Conservation (phyloP, 495 filamentous ascomycete species). For the Penicillium soppii region DNA sequence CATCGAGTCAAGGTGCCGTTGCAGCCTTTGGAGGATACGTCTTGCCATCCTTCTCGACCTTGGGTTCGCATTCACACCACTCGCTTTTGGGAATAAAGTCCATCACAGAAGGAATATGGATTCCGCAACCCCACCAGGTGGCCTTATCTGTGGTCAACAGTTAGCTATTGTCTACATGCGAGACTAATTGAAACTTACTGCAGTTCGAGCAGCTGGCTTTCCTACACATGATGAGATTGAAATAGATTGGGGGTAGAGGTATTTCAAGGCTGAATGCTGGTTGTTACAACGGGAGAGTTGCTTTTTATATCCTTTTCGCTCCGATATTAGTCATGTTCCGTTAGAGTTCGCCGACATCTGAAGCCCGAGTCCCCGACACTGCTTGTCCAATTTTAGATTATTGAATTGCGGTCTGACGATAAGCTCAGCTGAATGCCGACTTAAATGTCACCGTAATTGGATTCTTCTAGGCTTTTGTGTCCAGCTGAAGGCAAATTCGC, state of each 20-base stretch:
- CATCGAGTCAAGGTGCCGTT: slow-evolving; percentile 35
- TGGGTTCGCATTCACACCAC: slow-evolving; percentile 64
- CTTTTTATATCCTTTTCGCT: slow-evolving; percentile 22
- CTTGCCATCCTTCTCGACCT: slow-evolving; percentile 59
- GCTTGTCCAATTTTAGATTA: background rate
- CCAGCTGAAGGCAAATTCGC: background rate
- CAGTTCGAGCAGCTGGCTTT: slow-evolving; percentile 49
- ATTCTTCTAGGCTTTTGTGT: background rate
- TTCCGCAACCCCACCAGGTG: slow-evolving; percentile 72
- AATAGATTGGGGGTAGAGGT: background rate
- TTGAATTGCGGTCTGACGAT: background rate
- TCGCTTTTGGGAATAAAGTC: slow-evolving; percentile 56
- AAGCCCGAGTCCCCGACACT: slow-evolving; percentile 32
- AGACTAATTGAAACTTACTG: slow-evolving; percentile 31
- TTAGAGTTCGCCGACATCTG: slow-evolving; percentile 16
- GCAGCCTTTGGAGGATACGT: slow-evolving; percentile 62
- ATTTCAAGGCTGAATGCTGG: background rate
- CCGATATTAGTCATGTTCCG: slow-evolving; percentile 22
- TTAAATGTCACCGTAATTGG: background rate
- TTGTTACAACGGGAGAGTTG: slow-evolving; percentile 3
- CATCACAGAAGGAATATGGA: slow-evolving; percentile 66
- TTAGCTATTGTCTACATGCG: background rate
- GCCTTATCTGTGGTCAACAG: slow-evolving; percentile 51
- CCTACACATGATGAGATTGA: slow-evolving; percentile 48
- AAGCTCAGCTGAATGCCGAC: background rate